Evolutionary conservation across 768 basidiomycete genomes (phyloP).

Genomic region (Rhizopogon vinicolor): DNA sequence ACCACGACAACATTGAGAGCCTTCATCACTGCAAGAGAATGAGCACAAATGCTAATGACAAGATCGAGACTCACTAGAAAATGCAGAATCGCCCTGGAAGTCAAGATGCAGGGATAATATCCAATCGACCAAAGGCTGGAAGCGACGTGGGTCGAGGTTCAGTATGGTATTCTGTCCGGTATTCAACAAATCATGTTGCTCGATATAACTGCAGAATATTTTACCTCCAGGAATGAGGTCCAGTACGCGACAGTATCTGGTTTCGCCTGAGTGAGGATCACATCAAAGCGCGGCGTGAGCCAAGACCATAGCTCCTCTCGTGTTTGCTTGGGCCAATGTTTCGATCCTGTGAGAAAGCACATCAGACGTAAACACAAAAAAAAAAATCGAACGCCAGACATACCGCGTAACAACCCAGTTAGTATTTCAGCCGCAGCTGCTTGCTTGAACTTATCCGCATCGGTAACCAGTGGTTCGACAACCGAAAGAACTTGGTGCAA

Average conservation of each 20-base stretch:
- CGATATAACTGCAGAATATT: not conserved
- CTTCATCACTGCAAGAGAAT: conserved; percentile 59
- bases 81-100: conserved; percentile 82
- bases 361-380: not conserved
- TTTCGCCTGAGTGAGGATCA: conserved; percentile 70
- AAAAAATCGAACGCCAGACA: conserved; percentile 6
- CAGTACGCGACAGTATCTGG: conserved; percentile 81
- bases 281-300: conserved; percentile 55
- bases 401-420: conserved; percentile 72
- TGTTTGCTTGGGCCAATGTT: conserved; percentile 69
- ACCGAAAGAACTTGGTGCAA: conserved; percentile 49
- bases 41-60: not conserved
- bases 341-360: conserved; percentile 50
- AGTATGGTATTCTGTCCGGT: conserved; percentile 44
- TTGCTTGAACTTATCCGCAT: conserved; percentile 80
- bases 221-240: conserved; percentile 54
- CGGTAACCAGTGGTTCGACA: conserved; percentile 59
- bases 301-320: conserved; percentile 67
- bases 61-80: conserved; percentile 56
- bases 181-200: conserved; percentile 4
- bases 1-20: conserved; percentile 61
- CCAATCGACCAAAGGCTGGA: conserved; percentile 69
- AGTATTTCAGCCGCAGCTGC: conserved; percentile 75
- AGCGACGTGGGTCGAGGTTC: conserved; percentile 78
- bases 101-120: conserved; percentile 73